Evolutionary conservation across 768 basidiomycete genomes (phyloP), one percentile per base, ranked within the genome.

Genomic region (Phallus indusiatus): DNA sequence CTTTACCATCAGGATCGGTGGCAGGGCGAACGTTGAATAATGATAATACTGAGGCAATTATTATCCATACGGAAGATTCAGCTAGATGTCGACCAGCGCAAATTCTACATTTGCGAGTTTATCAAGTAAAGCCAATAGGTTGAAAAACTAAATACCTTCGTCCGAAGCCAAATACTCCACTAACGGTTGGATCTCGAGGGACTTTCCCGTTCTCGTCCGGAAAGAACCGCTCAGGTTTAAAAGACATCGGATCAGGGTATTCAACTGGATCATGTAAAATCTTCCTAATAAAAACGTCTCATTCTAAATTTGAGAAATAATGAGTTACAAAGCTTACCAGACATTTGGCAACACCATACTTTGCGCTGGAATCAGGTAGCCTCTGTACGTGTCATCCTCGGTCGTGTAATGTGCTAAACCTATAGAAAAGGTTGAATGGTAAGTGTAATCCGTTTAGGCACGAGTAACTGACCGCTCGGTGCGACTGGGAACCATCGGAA

Each of bases 41-140:
- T 17, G 80, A 73, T 42, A 79, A 64, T 10, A 82, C 68, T 57
- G 68, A 72, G 0, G 78, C 74, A 16, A 74, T 72, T 48, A 76
- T 74, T 50, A 75, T 65, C 77, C 76, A 83, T 22, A 78, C 65
- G 58, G 69, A 75, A 5, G 71, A 62, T 55, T 81, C 77, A 3
- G 79, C 82, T 54, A 83, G 76, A 62, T 80, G 71, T 50, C 77
- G 71, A 10, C 83, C 81, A 6, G 82, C 80, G 62, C 83, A 84
- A 51, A 73, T 64, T 47, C 78, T 78, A 28, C 14, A n/a, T 28
- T 28, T 28, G 2, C 28, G 28, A 28, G 7, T 28, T 28, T 28
- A 28, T 28, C 7, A 28, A 28, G 28, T 7, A 28, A 28, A 28
- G 7, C 7, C 7, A 28, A 7, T 28, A 28, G 28, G 7, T 28